Evolutionary conservation across 2,329 filamentous ascomycete genomes (phyloP).

Genomic region (Xylariaceae sp.): DNA sequence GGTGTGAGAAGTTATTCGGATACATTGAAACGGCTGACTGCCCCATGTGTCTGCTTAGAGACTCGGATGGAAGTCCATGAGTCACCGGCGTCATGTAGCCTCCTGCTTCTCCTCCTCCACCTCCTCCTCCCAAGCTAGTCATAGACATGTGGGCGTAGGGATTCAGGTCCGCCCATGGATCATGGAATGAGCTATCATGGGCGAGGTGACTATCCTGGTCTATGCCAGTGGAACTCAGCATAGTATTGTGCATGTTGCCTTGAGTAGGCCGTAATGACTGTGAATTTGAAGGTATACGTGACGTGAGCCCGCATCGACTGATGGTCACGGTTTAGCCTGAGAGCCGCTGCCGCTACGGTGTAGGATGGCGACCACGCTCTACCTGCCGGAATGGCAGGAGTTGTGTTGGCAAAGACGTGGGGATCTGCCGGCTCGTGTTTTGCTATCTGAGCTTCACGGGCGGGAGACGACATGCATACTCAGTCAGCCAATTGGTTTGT

Average conservation of each 20-base stretch:
- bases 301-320: slow-evolving; percentile 18
- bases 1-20: slow-evolving; percentile 36
- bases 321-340: slow-evolving; percentile 17
- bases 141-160: slow-evolving; percentile 67
- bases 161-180: slow-evolving; percentile 53
- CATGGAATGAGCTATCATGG: slow-evolving; percentile 39
- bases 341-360: slow-evolving; percentile 15
- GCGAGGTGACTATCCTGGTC: slow-evolving; percentile 42
- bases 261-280: slow-evolving; percentile 2
- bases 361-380: neutral
- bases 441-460: slow-evolving; percentile 36
- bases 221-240: slow-evolving; percentile 41
- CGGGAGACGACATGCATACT: slow-evolving; percentile 46
- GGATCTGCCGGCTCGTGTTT: slow-evolving; percentile 29
- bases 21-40: slow-evolving; percentile 58
- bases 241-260: slow-evolving; percentile 42
- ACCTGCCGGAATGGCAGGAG: slow-evolving; percentile 17
- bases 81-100: slow-evolving; percentile 51
- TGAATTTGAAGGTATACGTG: slow-evolving; percentile 16
- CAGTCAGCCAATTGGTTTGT: slow-evolving; percentile 37
- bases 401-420: slow-evolving; percentile 24
- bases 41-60: slow-evolving; percentile 45
- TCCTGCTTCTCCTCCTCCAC: no score
- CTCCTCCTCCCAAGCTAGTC: slow-evolving; percentile 43
- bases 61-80: slow-evolving; percentile 45